Evolutionary conservation across 352 stramenopile species (phyloP).

Genomic region (Pythium periplocum): DNA sequence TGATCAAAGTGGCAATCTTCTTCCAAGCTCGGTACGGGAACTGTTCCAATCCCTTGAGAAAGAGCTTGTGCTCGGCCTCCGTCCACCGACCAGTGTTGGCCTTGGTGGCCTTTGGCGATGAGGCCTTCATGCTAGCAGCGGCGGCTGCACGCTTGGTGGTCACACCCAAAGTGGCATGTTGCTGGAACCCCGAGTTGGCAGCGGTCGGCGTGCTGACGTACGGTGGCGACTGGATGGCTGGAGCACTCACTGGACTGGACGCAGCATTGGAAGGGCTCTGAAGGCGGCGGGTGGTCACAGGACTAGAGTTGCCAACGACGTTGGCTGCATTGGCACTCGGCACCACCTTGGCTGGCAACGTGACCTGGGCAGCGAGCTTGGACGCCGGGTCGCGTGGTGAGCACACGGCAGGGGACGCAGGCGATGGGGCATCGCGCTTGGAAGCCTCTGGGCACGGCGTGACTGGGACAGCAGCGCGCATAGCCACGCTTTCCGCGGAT

Average conservation of each 20-base stretch:
- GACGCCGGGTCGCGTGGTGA: slow-evolving; percentile 47
- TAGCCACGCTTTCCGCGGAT: slow-evolving; percentile 5
- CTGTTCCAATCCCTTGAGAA: slow-evolving; percentile 78
- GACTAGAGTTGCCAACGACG: slow-evolving; percentile 1
- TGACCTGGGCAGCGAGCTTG: slow-evolving; percentile 30
- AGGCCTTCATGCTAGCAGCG: slow-evolving; percentile 7
- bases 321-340: slow-evolving; percentile 11
- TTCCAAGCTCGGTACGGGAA: slow-evolving; percentile 87
- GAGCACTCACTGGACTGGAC: too few relatives aligned
- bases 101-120: slow-evolving; percentile 36
- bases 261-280: too few relatives aligned
- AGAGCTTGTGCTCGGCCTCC: slow-evolving; percentile 86
- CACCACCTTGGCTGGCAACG: not conserved
- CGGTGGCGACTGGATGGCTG: too few relatives aligned
- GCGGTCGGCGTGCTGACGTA: too few relatives aligned
- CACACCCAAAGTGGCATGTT: too few relatives aligned
- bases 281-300: too few relatives aligned
- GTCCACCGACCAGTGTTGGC: slow-evolving; percentile 84
- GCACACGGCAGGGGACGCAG: slow-evolving; percentile 18
- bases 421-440: not conserved
- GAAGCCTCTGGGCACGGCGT: slow-evolving; percentile 1
- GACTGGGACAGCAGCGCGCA: slow-evolving; percentile 3
- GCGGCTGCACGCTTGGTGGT: slow-evolving; percentile 17
- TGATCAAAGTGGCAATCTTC: slow-evolving; percentile 93
- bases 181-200: too few relatives aligned